These are phyloP conservation scores for Gossypium gossypioides DNA, from an alignment of 441 rosid genomes.

Conservation along the genomic window DNA sequence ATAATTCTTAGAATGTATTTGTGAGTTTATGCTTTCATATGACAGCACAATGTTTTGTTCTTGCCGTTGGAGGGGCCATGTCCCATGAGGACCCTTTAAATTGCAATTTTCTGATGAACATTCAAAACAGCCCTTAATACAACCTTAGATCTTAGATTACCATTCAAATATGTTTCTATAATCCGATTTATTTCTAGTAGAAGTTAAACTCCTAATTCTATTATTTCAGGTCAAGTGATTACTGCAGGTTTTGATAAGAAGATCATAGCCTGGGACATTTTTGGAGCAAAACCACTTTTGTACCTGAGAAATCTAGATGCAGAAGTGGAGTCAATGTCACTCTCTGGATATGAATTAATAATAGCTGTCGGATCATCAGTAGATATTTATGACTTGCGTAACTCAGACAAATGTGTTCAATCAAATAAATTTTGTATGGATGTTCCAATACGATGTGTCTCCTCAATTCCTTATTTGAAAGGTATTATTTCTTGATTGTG, in stretches of 20 bases:
- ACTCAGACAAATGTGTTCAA: slow-evolving; percentile 40
- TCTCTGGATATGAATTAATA: slow-evolving; percentile 50
- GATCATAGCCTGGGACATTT: slow-evolving; percentile 54
- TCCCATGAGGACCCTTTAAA: neutral
- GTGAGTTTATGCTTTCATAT: neutral
- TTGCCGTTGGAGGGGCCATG: neutral
- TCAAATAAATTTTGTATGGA: slow-evolving; percentile 38
- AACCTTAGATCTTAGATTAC: neutral
- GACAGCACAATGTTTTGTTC: neutral
- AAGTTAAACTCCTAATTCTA: neutral
- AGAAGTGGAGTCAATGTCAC: slow-evolving; percentile 57
- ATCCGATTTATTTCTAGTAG: neutral
- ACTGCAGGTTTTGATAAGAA: slow-evolving; percentile 67
- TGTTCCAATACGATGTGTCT: slow-evolving; percentile 49
- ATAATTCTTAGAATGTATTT: neutral
- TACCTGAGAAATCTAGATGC: slow-evolving; percentile 29
- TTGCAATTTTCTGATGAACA: neutral
- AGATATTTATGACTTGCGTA: slow-evolving; percentile 56
- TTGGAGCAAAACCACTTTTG: slow-evolving; percentile 26
- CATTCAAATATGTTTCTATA: neutral
- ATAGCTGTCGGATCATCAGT: slow-evolving; percentile 54
- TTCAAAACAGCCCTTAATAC: neutral
- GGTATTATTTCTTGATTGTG: slow-evolving; percentile 34
- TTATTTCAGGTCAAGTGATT: slow-evolving; percentile 45
- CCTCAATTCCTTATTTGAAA: slow-evolving; percentile 45